These are phyloP conservation scores for Debaryomycetaceae sp. DNA, from an alignment of 1,139 yeast genomes.

Conservation along the genomic window DNA sequence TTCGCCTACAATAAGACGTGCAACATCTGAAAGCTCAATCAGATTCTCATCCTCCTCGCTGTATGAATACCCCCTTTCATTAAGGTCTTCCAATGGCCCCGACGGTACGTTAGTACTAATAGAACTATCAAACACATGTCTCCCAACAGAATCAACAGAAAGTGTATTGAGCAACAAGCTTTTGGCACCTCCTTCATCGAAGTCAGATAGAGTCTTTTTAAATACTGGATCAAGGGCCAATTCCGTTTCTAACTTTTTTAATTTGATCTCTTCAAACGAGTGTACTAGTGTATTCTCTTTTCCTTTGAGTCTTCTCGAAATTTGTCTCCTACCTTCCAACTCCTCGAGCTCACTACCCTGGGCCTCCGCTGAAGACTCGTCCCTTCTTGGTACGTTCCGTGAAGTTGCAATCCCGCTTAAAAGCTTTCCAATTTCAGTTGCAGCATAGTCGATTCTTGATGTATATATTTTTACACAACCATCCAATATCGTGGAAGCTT, in stretches of 20 bases:
- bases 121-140: slow-evolving; percentile 61
- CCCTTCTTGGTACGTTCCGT: slow-evolving; percentile 18
- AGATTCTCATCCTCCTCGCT: background rate
- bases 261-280: slow-evolving; percentile 56
- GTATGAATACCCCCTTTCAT: slow-evolving; percentile 16
- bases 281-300: slow-evolving; percentile 41
- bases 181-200: slow-evolving; percentile 94
- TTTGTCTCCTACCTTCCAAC: slow-evolving; percentile 16
- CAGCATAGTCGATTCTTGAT: slow-evolving; percentile 82
- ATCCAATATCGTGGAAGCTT: slow-evolving; percentile 37
- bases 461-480: slow-evolving; percentile 42
- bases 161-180: slow-evolving; percentile 74
- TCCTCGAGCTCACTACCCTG: slow-evolving; percentile 16
- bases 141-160: slow-evolving; percentile 51
- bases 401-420: slow-evolving; percentile 61
- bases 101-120: slow-evolving; percentile 10
- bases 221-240: slow-evolving; percentile 82
- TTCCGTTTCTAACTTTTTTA: slow-evolving; percentile 74
- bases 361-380: slow-evolving; percentile 14
- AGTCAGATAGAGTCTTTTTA: slow-evolving; percentile 84
- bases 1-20: slow-evolving; percentile 23
- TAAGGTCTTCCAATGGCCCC: slow-evolving; percentile 9
- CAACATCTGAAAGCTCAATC: slow-evolving; percentile 11
- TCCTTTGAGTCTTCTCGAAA: slow-evolving; percentile 36
- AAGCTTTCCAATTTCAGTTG: slow-evolving; percentile 83